Evolutionary conservation across 1,284 basidiomycete genomes (phyloP).

Genomic region (Marasmius fiardii): DNA sequence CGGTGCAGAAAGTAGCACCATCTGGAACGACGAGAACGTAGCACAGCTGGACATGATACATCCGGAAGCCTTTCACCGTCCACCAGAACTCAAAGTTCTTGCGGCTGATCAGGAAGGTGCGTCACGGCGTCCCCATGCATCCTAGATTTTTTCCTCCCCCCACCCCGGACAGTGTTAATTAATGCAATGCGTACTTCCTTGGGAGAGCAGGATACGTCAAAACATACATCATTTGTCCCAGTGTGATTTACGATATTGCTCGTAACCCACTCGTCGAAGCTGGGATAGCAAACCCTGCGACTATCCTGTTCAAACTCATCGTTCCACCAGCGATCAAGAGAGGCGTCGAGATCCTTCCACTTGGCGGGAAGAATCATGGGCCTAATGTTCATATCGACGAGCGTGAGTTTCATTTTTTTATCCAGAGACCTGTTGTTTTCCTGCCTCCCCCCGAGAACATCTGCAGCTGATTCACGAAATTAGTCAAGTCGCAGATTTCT

Average conservation of each 20-base stretch:
- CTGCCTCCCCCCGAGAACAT: no score
- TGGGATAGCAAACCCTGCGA: conserved; percentile 26
- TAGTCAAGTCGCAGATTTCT: conserved; percentile 23
- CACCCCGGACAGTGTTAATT: neutral
- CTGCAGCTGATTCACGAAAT: no score
- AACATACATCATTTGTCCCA: conserved; percentile 29
- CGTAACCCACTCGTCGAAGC: conserved; percentile 25
- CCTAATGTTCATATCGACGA: conserved; percentile 30
- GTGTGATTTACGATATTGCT: conserved; percentile 29
- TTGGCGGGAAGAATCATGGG: conserved; percentile 26
- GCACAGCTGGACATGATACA: conserved; percentile 37
- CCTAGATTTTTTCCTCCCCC: neutral
- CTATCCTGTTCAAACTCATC: conserved; percentile 26
- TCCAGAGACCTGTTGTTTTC: no score
- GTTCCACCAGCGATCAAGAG: conserved; percentile 21
- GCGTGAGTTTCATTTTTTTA: no score
- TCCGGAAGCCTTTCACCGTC: conserved; percentile 33
- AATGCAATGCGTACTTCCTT: no score
- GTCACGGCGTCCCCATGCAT: no score
- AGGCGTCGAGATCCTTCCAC: conserved; percentile 5
- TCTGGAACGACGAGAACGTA: conserved; percentile 39
- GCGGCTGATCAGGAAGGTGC: conserved; percentile 40
- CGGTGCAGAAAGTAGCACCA: conserved; percentile 25
- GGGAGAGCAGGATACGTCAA: conserved; percentile 24
- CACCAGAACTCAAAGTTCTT: conserved; percentile 38